These are phyloP conservation scores for Pseudoturritis turrita DNA, from an alignment of 345 rosid species.

Conservation along the genomic window DNA sequence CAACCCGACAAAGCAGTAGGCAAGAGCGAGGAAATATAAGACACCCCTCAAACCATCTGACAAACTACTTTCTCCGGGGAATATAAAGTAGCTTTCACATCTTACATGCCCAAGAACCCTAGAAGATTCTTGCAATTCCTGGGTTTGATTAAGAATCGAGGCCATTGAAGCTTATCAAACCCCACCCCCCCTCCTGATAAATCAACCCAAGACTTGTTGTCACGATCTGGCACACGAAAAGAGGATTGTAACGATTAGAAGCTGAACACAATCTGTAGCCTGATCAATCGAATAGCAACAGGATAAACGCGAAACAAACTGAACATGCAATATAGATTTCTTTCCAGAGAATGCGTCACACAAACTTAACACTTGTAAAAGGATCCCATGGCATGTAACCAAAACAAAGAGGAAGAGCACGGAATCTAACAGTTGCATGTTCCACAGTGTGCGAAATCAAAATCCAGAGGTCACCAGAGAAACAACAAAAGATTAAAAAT, in stretches of 20 bases:
- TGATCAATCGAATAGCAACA: neutral
- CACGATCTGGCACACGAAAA: constrained; percentile 28
- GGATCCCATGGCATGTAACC: neutral
- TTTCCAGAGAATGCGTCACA: constrained; percentile 10
- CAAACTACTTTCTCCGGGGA: constrained; percentile 50
- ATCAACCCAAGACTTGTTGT: constrained; percentile 17
- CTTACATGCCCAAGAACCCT: constrained; percentile 29
- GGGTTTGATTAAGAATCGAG: constrained; percentile 21
- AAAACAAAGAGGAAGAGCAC: neutral
- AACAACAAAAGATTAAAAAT: neutral
- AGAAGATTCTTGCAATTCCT: constrained; percentile 19
- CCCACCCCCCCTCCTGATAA: constrained; percentile 2
- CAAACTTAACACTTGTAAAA: neutral
- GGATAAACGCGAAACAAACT: neutral
- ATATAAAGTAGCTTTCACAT: constrained; percentile 57
- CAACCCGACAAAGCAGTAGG: constrained; percentile 85
- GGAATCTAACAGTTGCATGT: neutral
- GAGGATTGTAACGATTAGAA: neutral
- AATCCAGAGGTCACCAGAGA: neutral
- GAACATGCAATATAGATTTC: constrained; percentile 5
- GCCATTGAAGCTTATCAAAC: constrained; percentile 37
- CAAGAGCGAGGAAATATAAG: constrained; percentile 64
- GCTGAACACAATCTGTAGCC: neutral
- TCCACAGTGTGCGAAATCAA: constrained; percentile 6
- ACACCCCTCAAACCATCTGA: constrained; percentile 43